Evolutionary conservation across 257 asterid species (phyloP).

Genomic region (Nicotiana sylvestris): DNA sequence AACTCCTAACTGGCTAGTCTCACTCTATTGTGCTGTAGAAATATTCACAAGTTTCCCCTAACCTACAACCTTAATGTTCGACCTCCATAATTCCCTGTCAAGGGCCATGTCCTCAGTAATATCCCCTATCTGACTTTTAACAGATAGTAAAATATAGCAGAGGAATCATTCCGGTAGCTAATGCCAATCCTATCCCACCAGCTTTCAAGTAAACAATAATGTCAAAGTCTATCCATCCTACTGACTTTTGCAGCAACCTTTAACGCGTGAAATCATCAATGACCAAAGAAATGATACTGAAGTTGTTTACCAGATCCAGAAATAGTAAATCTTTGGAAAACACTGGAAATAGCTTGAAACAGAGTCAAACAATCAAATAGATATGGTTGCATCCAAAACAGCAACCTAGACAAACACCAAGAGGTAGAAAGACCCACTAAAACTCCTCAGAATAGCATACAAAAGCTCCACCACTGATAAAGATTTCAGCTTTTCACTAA

Average conservation of each 20-base stretch:
- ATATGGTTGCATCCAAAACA: background rate
- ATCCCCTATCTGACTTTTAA: background rate
- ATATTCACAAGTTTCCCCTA: too few relatives aligned
- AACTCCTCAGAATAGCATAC: background rate
- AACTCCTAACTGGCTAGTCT: too few relatives aligned
- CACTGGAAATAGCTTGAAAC: background rate
- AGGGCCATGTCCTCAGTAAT: too few relatives aligned
- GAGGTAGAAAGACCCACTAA: background rate
- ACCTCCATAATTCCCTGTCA: too few relatives aligned
- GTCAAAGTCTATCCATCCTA: background rate
- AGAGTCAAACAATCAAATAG: background rate
- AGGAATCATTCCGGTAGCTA: background rate
- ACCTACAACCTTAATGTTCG: too few relatives aligned
- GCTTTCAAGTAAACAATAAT: background rate
- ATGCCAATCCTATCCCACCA: background rate
- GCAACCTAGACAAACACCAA: background rate
- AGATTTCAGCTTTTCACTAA: background rate
- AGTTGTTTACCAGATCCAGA: background rate
- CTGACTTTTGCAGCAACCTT: background rate
- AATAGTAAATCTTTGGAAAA: background rate
- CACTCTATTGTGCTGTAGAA: too few relatives aligned
- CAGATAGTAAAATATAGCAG: background rate
- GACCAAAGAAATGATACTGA: background rate
- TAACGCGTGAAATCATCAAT: background rate
- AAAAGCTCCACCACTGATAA: background rate